Percentiles rank a stretch among this genome's conserved stretches.
These are phyloP conservation scores for Colletotrichum musae DNA, from an alignment of 2,329 filamentous ascomycete species.

Conservation along the genomic window DNA sequence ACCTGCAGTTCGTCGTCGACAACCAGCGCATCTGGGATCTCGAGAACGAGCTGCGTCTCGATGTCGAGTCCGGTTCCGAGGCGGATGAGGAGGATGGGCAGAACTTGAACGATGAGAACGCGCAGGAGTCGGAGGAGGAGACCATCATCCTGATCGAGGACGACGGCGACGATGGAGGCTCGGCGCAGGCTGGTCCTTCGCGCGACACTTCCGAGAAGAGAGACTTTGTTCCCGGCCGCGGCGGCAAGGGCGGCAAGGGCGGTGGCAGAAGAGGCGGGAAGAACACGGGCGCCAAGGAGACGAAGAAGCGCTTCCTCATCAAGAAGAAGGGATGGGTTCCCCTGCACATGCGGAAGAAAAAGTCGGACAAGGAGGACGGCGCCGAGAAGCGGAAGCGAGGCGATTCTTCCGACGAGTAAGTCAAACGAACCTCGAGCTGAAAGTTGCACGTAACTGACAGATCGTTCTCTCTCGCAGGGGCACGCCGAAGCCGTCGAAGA, in stretches of 20 bases:
- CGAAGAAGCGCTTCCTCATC: neutral
- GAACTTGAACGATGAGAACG: neutral
- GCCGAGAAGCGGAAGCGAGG: neutral
- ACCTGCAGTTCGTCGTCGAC: neutral
- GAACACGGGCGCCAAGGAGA: neutral
- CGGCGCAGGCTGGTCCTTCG: neutral
- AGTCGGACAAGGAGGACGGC: neutral
- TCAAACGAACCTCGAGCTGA: neutral
- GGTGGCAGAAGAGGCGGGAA: neutral
- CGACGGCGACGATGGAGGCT: neutral
- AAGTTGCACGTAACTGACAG: neutral
- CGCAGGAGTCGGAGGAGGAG: neutral
- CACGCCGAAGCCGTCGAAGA: neutral
- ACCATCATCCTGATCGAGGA: neutral
- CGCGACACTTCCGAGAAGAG: neutral
- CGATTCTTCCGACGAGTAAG: neutral
- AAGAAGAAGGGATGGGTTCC: neutral
- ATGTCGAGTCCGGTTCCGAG: neutral
- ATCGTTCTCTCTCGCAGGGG: neutral
- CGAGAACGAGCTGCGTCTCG: neutral
- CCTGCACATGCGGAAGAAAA: neutral
- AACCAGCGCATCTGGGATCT: constrained; percentile 8
- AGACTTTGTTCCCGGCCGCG: no score
- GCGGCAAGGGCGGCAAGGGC: neutral
- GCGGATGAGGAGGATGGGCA: neutral